Percentiles rank a stretch among this genome's conserved stretches.
These are phyloP conservation scores for Pseudoneurospora amorphoporcata DNA, from an alignment of 495 filamentous ascomycete genomes.

Conservation along the genomic window DNA sequence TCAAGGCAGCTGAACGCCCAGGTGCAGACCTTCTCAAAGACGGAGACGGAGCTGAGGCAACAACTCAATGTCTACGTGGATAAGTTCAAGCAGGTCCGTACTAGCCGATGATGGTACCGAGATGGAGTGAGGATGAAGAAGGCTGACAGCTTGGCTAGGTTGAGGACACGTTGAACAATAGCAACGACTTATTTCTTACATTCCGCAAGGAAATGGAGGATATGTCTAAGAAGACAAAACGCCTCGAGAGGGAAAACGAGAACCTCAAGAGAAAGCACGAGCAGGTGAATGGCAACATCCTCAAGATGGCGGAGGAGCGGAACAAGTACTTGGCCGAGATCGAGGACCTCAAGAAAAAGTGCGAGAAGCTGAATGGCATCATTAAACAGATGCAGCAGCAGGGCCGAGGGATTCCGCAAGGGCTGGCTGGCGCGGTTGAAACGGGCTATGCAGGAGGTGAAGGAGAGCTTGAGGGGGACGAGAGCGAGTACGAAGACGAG, in stretches of 20 bases:
- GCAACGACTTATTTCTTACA: constrained; percentile 94
- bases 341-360: constrained; percentile 74
- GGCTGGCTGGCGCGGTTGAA: constrained; percentile 45
- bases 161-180: constrained; percentile 97
- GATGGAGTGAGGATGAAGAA: not conserved
- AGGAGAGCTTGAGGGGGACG: constrained; percentile 52
- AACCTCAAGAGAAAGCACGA: constrained; percentile 87
- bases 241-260: constrained; percentile 92
- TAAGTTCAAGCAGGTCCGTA: constrained; percentile 96
- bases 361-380: constrained; percentile 83
- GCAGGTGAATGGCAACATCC: constrained; percentile 84
- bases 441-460: constrained; percentile 36
- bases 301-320: constrained; percentile 96
- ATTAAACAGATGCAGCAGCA: constrained; percentile 92
- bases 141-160: constrained; percentile 51
- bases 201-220: constrained; percentile 99
- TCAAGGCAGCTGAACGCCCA: constrained; percentile 79
- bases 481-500: constrained; percentile 68
- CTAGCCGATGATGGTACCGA: constrained; percentile 3
- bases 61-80: constrained; percentile 98
- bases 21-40: constrained; percentile 92
- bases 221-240: constrained; percentile 99
- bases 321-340: constrained; percentile 71
- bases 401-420: constrained; percentile 58
- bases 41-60: constrained; percentile 83